Conservation (phyloP, 768 basidiomycete species). For the Leccinum arenicola region DNA sequence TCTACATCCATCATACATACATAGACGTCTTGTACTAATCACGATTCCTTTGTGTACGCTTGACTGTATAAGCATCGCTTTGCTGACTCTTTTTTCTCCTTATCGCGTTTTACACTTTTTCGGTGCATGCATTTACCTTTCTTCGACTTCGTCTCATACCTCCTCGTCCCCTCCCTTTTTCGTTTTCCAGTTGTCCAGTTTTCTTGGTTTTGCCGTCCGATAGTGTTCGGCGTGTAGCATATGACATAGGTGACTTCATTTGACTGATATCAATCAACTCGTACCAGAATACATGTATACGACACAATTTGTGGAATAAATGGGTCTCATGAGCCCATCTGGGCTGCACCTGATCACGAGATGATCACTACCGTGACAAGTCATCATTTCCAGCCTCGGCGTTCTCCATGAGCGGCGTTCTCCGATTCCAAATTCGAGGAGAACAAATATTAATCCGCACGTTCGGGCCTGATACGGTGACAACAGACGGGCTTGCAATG, state of each 20-base stretch:
- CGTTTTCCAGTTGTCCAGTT: background rate
- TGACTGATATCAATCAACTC: background rate
- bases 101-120: background rate
- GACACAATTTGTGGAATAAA: too few relatives aligned
- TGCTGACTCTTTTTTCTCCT: background rate
- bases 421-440: too few relatives aligned
- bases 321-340: too few relatives aligned
- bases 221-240: background rate
- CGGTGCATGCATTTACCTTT: background rate
- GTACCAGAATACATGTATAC: too few relatives aligned
- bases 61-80: background rate
- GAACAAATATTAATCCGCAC: too few relatives aligned
- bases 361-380: too few relatives aligned
- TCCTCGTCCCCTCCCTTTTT: background rate
- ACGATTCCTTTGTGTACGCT: background rate
- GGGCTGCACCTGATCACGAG: too few relatives aligned
- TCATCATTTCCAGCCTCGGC: too few relatives aligned
- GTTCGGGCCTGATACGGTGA: too few relatives aligned
- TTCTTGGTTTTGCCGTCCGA: background rate
- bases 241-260: background rate
- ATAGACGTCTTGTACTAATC: slow-evolving; percentile 13
- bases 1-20: background rate
- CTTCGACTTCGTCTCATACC: background rate
- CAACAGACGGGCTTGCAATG: too few relatives aligned
- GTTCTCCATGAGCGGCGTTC: too few relatives aligned